Evolutionary conservation across 1,139 yeast species (phyloP).

Genomic region (Lodderomyces beijingensis): DNA sequence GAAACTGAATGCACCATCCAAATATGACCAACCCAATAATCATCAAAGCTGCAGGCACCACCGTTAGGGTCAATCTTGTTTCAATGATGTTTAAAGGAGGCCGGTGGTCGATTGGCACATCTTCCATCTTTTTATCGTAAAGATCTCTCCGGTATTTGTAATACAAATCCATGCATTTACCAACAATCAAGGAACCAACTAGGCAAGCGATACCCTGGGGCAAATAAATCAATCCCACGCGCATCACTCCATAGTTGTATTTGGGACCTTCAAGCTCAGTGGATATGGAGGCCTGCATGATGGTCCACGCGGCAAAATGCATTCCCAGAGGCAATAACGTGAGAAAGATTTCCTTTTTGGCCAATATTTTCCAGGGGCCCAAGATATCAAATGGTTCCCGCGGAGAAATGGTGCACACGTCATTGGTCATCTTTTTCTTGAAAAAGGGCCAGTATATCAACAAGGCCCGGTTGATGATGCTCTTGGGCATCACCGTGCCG

Average conservation of each 20-base stretch:
- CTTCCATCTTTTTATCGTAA: slow-evolving; percentile 17
- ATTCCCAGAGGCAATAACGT: slow-evolving; percentile 30
- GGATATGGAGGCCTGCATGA: slow-evolving; percentile 30
- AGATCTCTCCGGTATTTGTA: slow-evolving; percentile 18
- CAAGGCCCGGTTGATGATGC: slow-evolving; percentile 19
- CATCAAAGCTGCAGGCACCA: slow-evolving; percentile 22
- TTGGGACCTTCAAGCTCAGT: slow-evolving; percentile 25
- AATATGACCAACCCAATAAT: slow-evolving; percentile 29
- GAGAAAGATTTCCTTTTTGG: slow-evolving; percentile 20
- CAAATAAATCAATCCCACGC: slow-evolving; percentile 35
- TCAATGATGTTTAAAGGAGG: slow-evolving; percentile 27
- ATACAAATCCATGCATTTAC: slow-evolving; percentile 26
- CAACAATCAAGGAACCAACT: slow-evolving; percentile 27
- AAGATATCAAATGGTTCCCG: slow-evolving; percentile 19
- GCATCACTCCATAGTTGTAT: slow-evolving; percentile 30
- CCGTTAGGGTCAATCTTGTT: slow-evolving; percentile 25
- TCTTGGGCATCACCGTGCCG: slow-evolving; percentile 29
- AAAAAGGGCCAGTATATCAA: slow-evolving; percentile 23
- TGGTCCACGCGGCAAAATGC: slow-evolving; percentile 37
- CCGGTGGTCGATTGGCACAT: slow-evolving; percentile 12
- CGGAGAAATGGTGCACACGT: slow-evolving; percentile 21
- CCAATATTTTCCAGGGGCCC: slow-evolving; percentile 28
- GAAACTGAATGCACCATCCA: slow-evolving; percentile 38
- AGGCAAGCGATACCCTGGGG: slow-evolving; percentile 37
- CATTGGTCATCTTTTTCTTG: slow-evolving; percentile 23